Conservation (phyloP, 768 basidiomycete genomes). For the Lentinula aciculospora region DNA sequence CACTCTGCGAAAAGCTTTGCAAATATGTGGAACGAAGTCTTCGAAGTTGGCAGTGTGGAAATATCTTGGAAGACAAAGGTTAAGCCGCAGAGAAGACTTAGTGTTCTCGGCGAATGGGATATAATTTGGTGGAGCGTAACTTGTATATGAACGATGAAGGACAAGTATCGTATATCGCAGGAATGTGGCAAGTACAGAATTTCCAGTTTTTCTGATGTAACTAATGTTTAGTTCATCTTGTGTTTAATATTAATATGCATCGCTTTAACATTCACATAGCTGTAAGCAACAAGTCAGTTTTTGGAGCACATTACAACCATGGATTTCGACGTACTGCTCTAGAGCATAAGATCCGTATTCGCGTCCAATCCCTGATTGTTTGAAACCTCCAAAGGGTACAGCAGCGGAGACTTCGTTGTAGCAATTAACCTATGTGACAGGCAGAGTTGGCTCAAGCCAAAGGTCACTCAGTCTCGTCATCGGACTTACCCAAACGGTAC, state of each 20-base stretch:
- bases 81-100: not conserved
- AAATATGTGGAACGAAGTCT: not conserved
- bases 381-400: constrained; percentile 69
- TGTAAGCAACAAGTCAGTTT: constrained; percentile 14
- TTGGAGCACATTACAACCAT: not conserved
- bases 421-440: constrained; percentile 32
- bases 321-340: constrained; percentile 34
- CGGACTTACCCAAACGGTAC: constrained; percentile 48
- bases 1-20: constrained; percentile 5
- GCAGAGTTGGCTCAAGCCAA: not conserved
- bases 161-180: not conserved
- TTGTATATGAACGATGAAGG: not conserved
- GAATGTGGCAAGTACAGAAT: not conserved
- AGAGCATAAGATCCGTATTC: constrained; percentile 64
- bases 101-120: not conserved
- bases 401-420: constrained; percentile 32
- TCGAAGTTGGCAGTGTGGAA: not conserved
- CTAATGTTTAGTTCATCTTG: constrained; percentile 11
- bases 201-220: not conserved
- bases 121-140: constrained; percentile 4
- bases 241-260: constrained; percentile 57
- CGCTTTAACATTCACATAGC: constrained; percentile 54
- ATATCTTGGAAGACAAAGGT: not conserved
- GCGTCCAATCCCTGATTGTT: constrained; percentile 66
- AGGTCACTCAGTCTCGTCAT: too few relatives aligned